Evolutionary conservation across 805 yeast genomes (phyloP).

Genomic region (Candida anglica): DNA sequence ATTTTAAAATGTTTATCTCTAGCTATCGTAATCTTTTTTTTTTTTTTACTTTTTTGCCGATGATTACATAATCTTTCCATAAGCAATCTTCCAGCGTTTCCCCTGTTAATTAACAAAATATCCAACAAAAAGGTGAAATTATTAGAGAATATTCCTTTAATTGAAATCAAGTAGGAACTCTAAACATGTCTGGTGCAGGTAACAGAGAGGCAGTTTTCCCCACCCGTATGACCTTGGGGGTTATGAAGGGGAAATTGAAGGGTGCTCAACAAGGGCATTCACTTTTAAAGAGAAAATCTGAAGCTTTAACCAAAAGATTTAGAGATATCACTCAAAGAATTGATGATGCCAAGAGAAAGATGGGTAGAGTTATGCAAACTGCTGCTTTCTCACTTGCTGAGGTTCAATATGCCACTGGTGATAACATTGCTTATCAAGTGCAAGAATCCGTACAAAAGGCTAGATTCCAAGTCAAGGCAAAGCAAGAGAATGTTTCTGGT

Average conservation of each 20-base stretch:
- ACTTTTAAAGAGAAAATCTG: constrained; percentile 89
- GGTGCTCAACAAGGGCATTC: constrained; percentile 98
- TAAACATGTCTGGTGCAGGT: constrained; percentile 59
- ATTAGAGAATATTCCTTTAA: too few relatives aligned
- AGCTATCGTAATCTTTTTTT: too few relatives aligned
- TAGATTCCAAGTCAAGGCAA: constrained; percentile 84
- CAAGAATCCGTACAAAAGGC: constrained; percentile 92
- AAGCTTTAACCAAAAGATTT: constrained; percentile 93
- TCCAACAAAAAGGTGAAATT: too few relatives aligned
- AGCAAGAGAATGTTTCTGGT: constrained; percentile 95
- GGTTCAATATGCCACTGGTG: constrained; percentile 96
- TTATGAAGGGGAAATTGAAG: constrained; percentile 92
- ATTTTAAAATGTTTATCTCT: too few relatives aligned
- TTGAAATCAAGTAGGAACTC: not conserved
- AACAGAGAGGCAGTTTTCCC: constrained; percentile 96
- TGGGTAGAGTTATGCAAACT: constrained; percentile 98
- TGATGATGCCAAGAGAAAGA: constrained; percentile 91
- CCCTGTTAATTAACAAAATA: too few relatives aligned
- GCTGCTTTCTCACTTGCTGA: constrained; percentile 97
- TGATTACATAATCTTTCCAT: too few relatives aligned
- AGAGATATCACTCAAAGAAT: constrained; percentile 93
- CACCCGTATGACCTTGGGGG: constrained; percentile 93
- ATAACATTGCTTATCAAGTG: constrained; percentile 90
- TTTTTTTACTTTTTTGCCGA: too few relatives aligned
- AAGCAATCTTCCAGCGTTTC: too few relatives aligned